phyloP scores from a whole-genome alignment of 179 eudicot genomes.

The Corrigiola litoralis region DNA sequence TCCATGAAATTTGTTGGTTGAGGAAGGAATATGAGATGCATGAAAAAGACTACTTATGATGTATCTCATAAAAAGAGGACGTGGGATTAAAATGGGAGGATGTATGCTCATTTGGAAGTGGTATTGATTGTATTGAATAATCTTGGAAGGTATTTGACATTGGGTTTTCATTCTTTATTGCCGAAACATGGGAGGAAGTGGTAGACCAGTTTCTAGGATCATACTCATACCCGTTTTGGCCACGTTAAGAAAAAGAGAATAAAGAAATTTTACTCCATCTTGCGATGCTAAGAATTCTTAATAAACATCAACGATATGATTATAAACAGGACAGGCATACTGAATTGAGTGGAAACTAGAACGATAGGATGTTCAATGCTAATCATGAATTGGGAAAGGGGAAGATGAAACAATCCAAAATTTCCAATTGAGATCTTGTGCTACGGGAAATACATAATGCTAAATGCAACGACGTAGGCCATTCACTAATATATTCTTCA shows the following conservation, averaged over 20 bases:
- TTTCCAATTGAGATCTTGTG: too few species aligned
- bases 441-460: too few species aligned
- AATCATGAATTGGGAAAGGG: too few species aligned
- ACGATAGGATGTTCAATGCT: too few species aligned
- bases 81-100: slow-evolving; percentile 10
- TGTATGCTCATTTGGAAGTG: neutral
- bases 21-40: slow-evolving; percentile 1
- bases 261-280: too few species aligned
- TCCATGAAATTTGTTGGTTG: slow-evolving; percentile 18
- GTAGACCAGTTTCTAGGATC: slow-evolving; percentile 15
- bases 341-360: too few species aligned
- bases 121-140: neutral
- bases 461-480: too few species aligned
- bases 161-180: neutral
- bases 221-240: neutral
- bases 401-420: too few species aligned
- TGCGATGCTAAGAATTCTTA: too few species aligned
- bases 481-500: too few species aligned
- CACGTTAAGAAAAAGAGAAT: neutral
- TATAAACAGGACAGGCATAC: too few species aligned
- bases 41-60: neutral
- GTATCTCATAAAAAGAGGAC: neutral
- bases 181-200: slow-evolving; percentile 26
- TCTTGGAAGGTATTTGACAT: slow-evolving; percentile 3
- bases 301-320: too few species aligned